Conservation (phyloP, 495 filamentous ascomycete genomes). For the Astrothelium subdiscretum region DNA sequence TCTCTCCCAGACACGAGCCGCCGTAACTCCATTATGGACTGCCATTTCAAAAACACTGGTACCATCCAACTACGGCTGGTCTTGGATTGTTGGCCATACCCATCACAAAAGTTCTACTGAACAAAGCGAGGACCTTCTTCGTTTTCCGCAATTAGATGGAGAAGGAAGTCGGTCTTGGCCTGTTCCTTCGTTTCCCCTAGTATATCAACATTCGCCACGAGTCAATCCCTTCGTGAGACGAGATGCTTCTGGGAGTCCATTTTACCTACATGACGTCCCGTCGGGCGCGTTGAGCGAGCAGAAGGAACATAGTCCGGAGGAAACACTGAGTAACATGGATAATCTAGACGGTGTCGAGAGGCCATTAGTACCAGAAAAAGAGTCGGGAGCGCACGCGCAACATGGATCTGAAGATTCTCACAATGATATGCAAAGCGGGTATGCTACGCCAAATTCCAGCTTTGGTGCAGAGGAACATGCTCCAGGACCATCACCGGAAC, state of each 20-base stretch:
- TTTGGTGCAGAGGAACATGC: background rate
- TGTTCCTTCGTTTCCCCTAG: background rate
- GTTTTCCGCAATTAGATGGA: background rate
- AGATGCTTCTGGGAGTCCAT: background rate
- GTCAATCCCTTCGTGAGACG: background rate
- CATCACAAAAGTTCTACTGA: background rate
- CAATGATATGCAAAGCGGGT: background rate
- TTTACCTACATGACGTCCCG: background rate
- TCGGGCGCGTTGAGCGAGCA: background rate
- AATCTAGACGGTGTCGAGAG: too few relatives aligned
- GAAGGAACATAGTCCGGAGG: background rate
- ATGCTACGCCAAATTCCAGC: background rate
- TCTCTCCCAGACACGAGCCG: background rate
- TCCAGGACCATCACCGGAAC: background rate
- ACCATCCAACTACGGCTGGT: too few relatives aligned
- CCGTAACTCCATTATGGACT: background rate
- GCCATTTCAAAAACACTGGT: too few relatives aligned
- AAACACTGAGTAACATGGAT: background rate
- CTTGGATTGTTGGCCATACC: too few relatives aligned
- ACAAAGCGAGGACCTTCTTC: background rate
- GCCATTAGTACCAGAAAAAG: background rate
- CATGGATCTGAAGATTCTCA: background rate
- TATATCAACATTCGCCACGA: background rate
- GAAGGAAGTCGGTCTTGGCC: background rate
- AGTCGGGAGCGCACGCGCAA: background rate